Conservation (phyloP, 2,329 filamentous ascomycete species). For the Fusarium domesticum region DNA sequence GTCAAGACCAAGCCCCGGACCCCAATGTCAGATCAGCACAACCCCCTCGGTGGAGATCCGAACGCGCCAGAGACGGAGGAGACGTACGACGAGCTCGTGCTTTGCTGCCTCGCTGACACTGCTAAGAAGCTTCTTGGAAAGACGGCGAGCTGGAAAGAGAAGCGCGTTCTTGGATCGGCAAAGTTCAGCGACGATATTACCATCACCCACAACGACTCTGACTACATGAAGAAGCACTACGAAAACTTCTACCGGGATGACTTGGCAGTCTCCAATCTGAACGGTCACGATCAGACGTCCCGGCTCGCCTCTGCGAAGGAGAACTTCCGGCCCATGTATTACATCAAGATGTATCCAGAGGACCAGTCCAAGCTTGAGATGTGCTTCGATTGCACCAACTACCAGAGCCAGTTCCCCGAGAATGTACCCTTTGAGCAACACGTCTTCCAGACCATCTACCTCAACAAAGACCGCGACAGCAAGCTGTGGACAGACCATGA, state of each 20-base stretch:
- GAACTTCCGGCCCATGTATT: constrained; percentile 18
- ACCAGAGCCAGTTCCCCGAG: constrained; percentile 17
- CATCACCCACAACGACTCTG: constrained; percentile 13
- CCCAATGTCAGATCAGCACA: constrained; percentile 11
- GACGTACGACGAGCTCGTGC: constrained; percentile 11
- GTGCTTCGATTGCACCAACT: constrained; percentile 19
- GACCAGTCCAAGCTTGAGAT: constrained; percentile 18
- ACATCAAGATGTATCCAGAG: constrained; percentile 19
- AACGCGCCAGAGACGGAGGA: constrained; percentile 10
- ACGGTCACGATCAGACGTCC: constrained; percentile 8
- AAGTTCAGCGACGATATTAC: constrained; percentile 18
- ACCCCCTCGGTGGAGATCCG: constrained; percentile 12
- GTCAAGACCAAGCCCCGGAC: constrained; percentile 12
- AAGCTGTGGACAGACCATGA: constrained; percentile 14
- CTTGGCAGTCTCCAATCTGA: constrained; percentile 11
- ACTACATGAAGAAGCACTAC: constrained; percentile 19
- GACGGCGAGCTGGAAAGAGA: constrained; percentile 16
- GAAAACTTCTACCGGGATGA: constrained; percentile 16
- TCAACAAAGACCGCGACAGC: constrained; percentile 39
- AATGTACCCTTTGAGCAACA: constrained; percentile 25
- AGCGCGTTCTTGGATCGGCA: constrained; percentile 11
- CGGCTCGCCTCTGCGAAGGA: constrained; percentile 14
- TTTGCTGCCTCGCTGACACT: constrained; percentile 15
- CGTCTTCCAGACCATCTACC: constrained; percentile 51
- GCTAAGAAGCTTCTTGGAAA: constrained; percentile 12